Evolutionary conservation across 768 basidiomycete genomes (phyloP).

Genomic region (Amanita subjunquillea): DNA sequence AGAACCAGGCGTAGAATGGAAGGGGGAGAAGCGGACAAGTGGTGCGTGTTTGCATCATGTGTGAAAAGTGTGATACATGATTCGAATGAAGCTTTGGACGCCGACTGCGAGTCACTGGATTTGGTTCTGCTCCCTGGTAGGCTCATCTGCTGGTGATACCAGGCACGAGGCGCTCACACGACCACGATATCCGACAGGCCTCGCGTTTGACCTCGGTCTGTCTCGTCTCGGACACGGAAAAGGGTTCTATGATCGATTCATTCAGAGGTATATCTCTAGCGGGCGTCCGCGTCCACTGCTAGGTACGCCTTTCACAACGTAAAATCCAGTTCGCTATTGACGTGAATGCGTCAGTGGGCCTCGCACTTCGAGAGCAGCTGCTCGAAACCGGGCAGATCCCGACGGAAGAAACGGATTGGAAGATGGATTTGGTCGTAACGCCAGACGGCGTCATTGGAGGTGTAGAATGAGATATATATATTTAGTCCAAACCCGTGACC

Average conservation of each 20-base stretch:
- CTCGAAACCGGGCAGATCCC: conserved; percentile 43
- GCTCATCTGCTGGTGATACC: neutral
- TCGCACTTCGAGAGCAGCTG: conserved; percentile 56
- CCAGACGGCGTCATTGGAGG: conserved; percentile 17
- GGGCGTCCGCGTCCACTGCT: conserved; percentile 42
- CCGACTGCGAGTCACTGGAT: conserved; percentile 35
- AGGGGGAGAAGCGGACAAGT: conserved; percentile 32
- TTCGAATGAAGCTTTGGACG: conserved; percentile 22
- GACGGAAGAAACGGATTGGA: conserved; percentile 47
- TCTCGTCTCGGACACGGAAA: conserved; percentile 76
- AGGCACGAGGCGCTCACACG: neutral
- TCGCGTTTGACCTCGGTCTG: conserved; percentile 63
- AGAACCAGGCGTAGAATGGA: conserved; percentile 43
- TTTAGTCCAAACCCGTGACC: too few species aligned
- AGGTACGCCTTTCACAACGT: conserved; percentile 28
- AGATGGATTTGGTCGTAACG: conserved; percentile 51
- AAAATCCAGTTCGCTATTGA: conserved; percentile 1
- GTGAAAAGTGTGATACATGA: neutral
- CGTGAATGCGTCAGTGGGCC: conserved; percentile 36
- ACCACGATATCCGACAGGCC: conserved; percentile 27
- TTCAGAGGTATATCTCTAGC: conserved; percentile 40
- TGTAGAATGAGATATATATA: neutral
- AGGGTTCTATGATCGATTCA: conserved; percentile 74
- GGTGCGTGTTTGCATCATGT: conserved; percentile 28
- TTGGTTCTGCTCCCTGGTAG: conserved; percentile 61